Conservation (phyloP, 2,329 filamentous ascomycete species). For the Passalora sequoiae region DNA sequence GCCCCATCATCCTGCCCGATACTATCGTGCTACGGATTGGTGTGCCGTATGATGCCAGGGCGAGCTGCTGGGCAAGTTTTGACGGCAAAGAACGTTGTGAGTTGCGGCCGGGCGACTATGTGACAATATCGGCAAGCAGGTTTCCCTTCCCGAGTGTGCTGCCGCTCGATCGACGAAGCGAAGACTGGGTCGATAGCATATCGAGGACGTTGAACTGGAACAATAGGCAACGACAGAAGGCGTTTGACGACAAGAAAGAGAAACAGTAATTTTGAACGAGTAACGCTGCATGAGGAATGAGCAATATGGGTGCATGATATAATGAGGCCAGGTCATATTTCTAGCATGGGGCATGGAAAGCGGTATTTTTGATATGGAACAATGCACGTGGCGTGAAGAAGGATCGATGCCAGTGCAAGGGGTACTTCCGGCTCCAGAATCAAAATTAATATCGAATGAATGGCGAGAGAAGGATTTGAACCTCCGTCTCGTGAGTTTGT, state of each 20-base stretch:
- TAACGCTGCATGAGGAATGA: no score
- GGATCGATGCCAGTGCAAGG: no score
- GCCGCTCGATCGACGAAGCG: constrained; percentile 61
- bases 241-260: constrained; percentile 38
- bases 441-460: no score
- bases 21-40: constrained; percentile 89
- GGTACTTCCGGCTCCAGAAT: no score
- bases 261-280: no score
- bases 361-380: no score
- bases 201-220: constrained; percentile 77
- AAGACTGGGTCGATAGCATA: constrained; percentile 80
- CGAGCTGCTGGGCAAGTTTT: constrained; percentile 94
- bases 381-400: no score
- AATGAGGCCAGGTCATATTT: no score
- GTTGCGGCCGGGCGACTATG: constrained; percentile 72
- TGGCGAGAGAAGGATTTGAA: no score
- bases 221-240: constrained; percentile 70
- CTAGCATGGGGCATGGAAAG: no score
- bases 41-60: constrained; percentile 88
- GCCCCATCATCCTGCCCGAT: constrained; percentile 93
- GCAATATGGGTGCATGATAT: no score
- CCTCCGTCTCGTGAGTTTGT: no score
- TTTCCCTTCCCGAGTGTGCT: constrained; percentile 77
- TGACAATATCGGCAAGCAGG: constrained; percentile 73
- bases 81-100: constrained; percentile 82